phyloP scores from a whole-genome alignment of 2,329 filamentous ascomycete species.

The Fusarium ramigenum region DNA sequence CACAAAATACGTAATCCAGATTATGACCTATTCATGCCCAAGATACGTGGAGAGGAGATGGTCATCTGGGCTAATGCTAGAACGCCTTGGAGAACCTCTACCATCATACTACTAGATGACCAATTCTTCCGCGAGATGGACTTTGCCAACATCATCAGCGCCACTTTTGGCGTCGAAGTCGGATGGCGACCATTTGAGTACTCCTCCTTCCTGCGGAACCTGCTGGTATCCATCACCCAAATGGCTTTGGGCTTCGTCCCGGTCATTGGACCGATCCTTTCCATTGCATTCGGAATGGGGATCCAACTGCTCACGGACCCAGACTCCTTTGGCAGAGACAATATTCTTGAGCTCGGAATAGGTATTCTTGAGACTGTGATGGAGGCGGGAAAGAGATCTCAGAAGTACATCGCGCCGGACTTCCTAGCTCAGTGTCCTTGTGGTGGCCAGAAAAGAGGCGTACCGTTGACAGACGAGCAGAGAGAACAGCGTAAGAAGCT shows the following conservation, averaged over 20 bases:
- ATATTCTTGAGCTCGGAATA: constrained; percentile 4
- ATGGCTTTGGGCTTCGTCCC: neutral
- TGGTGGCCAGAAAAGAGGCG: rapidly evolving
- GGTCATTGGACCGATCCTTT: neutral
- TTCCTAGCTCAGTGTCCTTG: neutral
- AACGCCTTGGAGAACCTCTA: too few relatives aligned
- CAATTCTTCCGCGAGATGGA: constrained; percentile 21
- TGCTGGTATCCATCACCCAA: neutral
- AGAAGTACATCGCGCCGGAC: neutral
- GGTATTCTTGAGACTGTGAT: constrained; percentile 1
- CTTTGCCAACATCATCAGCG: neutral
- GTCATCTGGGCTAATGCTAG: too few relatives aligned
- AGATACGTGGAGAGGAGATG: too few relatives aligned
- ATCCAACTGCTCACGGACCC: constrained; percentile 4
- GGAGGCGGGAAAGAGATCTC: neutral
- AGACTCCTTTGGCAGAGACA: neutral
- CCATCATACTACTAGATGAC: too few relatives aligned
- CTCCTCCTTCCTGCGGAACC: neutral
- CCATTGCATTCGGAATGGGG: constrained; percentile 3
- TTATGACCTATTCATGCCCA: too few relatives aligned
- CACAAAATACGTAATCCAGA: too few relatives aligned
- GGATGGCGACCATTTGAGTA: constrained; percentile 12
- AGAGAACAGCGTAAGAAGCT: neutral
- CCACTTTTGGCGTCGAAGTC: constrained; percentile 3
- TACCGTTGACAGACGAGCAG: neutral